A percentile compares a stretch with the other conserved stretches of the same genome.
Conservation (phyloP, 108 stramenopile genomes). For the Cylindrotheca fusiformis region DNA sequence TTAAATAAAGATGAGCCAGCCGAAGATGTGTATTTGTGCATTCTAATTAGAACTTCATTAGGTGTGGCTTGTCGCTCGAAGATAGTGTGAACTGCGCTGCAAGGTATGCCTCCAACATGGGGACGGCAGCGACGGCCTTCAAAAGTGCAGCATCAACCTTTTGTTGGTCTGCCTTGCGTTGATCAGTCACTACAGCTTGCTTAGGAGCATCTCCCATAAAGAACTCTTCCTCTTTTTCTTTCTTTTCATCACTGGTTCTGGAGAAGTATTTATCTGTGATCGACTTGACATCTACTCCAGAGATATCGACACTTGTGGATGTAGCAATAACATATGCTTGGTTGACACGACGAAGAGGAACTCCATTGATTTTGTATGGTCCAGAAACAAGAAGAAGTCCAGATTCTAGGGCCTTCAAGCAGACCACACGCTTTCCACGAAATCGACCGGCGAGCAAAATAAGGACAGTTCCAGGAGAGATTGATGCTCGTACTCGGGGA, state of each 20-base stretch:
- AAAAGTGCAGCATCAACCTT: conserved; percentile 89
- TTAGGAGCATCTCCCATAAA: conserved; percentile 84
- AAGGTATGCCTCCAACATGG: conserved; percentile 93
- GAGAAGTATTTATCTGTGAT: conserved; percentile 94
- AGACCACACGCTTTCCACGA: conserved; percentile 98
- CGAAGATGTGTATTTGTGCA: background rate
- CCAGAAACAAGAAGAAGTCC: conserved; percentile 97
- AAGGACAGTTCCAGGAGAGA: conserved; percentile 97
- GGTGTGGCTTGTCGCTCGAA: conserved; percentile 93
- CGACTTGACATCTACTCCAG: conserved; percentile 78
- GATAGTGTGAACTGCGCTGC: conserved; percentile 89
- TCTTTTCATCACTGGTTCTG: conserved; percentile 59
- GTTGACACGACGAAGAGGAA: conserved; percentile 97
- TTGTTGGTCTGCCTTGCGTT: conserved; percentile 94
- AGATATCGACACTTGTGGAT: conserved; percentile 93
- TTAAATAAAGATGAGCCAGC: background rate
- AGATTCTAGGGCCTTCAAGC: conserved; percentile 94
- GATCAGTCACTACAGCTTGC: conserved; percentile 84
- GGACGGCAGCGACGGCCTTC: conserved; percentile 65
- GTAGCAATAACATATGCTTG: conserved; percentile 99
- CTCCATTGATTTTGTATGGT: conserved; percentile 99
- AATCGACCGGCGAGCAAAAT: conserved; percentile 99
- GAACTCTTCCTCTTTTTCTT: conserved; percentile 86
- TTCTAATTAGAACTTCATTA: conserved; percentile 92
- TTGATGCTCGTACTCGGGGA: conserved; percentile 90